A percentile compares a stretch with the other conserved stretches of the same genome.
phyloP scores from a whole-genome alignment of 768 basidiomycete genomes.

The Auriscalpium vulgare region DNA sequence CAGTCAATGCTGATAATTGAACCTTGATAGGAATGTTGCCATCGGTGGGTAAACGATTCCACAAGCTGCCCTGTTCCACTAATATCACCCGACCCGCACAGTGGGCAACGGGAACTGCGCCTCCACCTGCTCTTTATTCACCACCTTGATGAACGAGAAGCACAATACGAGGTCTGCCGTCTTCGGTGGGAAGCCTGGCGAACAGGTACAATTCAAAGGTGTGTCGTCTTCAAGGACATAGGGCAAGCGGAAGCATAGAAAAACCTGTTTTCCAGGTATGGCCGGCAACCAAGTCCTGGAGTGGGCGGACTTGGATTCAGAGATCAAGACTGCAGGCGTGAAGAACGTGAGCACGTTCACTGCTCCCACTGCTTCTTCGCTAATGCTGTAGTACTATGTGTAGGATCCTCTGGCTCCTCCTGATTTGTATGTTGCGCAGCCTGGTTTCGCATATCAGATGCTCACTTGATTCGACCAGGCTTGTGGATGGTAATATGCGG shows the following conservation, averaged over 20 bases:
- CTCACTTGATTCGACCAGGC: conserved; percentile 14
- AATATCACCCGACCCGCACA: neutral
- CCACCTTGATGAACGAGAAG: conserved; percentile 44
- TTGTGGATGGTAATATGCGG: conserved; percentile 36
- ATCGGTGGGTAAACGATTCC: conserved; percentile 1
- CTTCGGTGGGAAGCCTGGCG: conserved; percentile 44
- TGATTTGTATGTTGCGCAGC: conserved; percentile 24
- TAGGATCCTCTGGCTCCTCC: conserved; percentile 31
- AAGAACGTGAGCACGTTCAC: conserved; percentile 20
- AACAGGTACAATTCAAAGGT: conserved; percentile 39
- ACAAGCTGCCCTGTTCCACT: neutral
- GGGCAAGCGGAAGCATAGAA: conserved; percentile 30
- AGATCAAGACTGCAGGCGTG: conserved; percentile 25
- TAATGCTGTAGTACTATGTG: neutral
- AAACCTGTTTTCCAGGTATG: conserved; percentile 36
- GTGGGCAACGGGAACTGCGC: conserved; percentile 29
- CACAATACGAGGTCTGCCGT: conserved; percentile 40
- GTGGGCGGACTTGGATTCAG: conserved; percentile 23
- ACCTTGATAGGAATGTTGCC: conserved; percentile 4
- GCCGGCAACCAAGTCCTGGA: conserved; percentile 26
- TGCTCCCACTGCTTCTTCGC: neutral
- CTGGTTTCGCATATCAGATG: neutral
- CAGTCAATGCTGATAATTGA: neutral
- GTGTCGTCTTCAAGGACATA: conserved; percentile 4
- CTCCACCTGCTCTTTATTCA: conserved; percentile 51